A percentile compares a stretch with the other conserved stretches of the same genome.
These are phyloP conservation scores for Drechslerella stenobrocha DNA, from an alignment of 2,329 filamentous ascomycete genomes.

Conservation along the genomic window DNA sequence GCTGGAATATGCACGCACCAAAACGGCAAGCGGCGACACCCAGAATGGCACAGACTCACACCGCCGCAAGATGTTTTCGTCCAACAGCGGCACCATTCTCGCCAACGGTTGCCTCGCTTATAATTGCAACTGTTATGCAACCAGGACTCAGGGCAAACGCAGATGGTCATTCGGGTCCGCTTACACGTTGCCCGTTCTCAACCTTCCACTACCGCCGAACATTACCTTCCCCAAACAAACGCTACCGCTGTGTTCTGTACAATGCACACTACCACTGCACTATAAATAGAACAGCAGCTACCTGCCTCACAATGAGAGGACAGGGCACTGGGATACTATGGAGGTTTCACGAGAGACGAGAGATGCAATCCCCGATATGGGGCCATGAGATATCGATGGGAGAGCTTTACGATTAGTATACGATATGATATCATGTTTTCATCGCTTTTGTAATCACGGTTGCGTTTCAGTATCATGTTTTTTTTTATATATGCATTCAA, in stretches of 20 bases:
- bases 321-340: slow-evolving; percentile 27
- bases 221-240: no score
- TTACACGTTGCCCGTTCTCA: no score
- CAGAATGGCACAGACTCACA: no score
- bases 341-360: slow-evolving; percentile 27
- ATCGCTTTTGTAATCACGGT: slow-evolving; percentile 9
- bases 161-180: slow-evolving; percentile 77
- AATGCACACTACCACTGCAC: no score
- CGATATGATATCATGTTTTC: no score
- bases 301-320: no score
- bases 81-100: slow-evolving; percentile 69
- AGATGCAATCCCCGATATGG: slow-evolving; percentile 20
- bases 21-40: no score
- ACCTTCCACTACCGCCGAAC: slow-evolving; percentile 67
- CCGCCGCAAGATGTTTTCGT: slow-evolving; percentile 92
- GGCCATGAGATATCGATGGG: slow-evolving; percentile 25
- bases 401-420: no score
- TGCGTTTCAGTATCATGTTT: slow-evolving; percentile 4
- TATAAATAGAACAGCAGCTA: no score
- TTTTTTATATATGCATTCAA: no score
- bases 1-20: slow-evolving; percentile 81
- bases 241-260: no score
- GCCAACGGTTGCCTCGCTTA: slow-evolving; percentile 92
- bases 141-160: no score
- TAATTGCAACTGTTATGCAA: slow-evolving; percentile 94